Conservation (phyloP, 2,329 filamentous ascomycete species). For the Claviceps spartinae region DNA sequence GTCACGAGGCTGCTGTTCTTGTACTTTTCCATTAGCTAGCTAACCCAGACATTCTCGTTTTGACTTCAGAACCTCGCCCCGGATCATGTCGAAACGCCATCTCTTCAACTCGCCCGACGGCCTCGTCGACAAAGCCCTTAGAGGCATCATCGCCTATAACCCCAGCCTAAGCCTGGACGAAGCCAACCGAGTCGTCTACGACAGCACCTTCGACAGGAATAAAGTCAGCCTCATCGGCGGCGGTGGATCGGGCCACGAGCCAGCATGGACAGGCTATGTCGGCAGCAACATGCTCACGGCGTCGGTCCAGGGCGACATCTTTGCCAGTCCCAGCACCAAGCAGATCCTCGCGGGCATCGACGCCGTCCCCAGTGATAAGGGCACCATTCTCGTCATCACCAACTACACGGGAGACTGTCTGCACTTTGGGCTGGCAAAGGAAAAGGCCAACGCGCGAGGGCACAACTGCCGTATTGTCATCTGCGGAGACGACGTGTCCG, state of each 20-base stretch:
- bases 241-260: conserved; percentile 46
- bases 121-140: conserved; percentile 37
- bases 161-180: conserved; percentile 35
- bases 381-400: conserved; percentile 47
- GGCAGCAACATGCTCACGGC: conserved; percentile 47
- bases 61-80: neutral
- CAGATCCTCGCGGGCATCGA: conserved; percentile 48
- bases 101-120: conserved; percentile 39
- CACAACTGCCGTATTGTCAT: conserved; percentile 43
- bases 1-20: no score
- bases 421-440: conserved; percentile 46
- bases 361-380: conserved; percentile 37
- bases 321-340: conserved; percentile 48
- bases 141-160: conserved; percentile 40
- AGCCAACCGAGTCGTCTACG: conserved; percentile 36
- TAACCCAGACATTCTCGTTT: no score
- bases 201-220: conserved; percentile 28
- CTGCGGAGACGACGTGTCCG: conserved; percentile 52
- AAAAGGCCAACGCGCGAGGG: conserved; percentile 41
- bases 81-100: conserved; percentile 34
- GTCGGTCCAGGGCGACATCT: conserved; percentile 48
- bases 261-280: conserved; percentile 51
- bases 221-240: conserved; percentile 39
- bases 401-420: conserved; percentile 54
- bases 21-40: no score